Evolutionary conservation across 2,329 filamentous ascomycete genomes (phyloP), one percentile per base, ranked within the genome.

Genomic region (Pseudonectria foliicola): DNA sequence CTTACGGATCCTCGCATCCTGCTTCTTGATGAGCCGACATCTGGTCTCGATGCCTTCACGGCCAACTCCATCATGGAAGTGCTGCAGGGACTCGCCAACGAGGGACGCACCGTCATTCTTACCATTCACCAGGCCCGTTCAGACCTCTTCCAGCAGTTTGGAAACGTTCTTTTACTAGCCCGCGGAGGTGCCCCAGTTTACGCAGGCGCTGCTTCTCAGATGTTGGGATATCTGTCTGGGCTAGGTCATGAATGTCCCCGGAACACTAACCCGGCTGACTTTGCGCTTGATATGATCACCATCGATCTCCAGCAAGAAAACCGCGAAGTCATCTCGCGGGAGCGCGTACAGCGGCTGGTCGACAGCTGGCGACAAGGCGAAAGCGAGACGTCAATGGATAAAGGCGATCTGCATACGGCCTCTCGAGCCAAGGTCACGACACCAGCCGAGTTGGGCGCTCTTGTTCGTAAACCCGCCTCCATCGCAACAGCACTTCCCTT

Each of bases 111-210:
- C 0, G 57, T 88, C 2, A 75, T 88, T 28, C 65, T 86, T n/a
- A 87, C 82, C 0, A 85, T 88, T 25, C 84, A 88, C 38, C 84
- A 88, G 54, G 79, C 82, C 1, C 75, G 83, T 3, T 85, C 81
- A 0, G 80, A 87, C 42, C 59, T 87, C 0, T 88, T 87, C 50
- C 64, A 66, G 13, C 73, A 79, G 40, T 88, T 88, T 50, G 81
- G 81, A 1, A 84, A 80, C 37, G 68, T 88, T 0, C 60, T 88
- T 2, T 70, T 88, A 1, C 67, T 88, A 2, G 80, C 84, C 1
- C 68, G 81, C 12, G 83, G 82, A 0, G 84, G 84, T 0, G 69
- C 71, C 15, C 72, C 80, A 0, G 77, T 81, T 1, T 88, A 84
- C 46, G 72, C 80, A 1, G 84, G 83, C 0, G 62, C 70, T 3